A percentile compares a stretch with the other conserved stretches of the same genome.
phyloP scores from a whole-genome alignment of 768 basidiomycete species.

The Exidia glandulosa region DNA sequence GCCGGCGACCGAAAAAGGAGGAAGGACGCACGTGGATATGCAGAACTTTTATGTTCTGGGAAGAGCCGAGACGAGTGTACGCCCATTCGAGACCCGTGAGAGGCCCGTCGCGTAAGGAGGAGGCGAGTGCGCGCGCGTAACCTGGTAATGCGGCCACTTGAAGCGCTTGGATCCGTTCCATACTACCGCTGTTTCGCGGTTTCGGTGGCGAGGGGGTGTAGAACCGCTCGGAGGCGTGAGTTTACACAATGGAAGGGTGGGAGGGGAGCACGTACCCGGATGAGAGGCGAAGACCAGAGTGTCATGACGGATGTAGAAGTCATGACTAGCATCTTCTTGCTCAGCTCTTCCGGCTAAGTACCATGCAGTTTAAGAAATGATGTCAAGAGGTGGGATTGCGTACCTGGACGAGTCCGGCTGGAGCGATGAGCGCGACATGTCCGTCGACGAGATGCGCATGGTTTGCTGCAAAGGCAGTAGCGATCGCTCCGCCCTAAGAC shows the following conservation, averaged over 20 bases:
- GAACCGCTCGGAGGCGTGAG: not conserved
- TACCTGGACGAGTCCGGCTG: conserved; percentile 49
- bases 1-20: not conserved
- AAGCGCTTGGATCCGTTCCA: not conserved
- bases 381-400: not conserved
- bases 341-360: not conserved
- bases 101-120: conserved; percentile 14
- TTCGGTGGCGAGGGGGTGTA: not conserved
- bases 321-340: not conserved
- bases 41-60: conserved; percentile 4
- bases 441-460: conserved; percentile 63
- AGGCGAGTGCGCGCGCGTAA: conserved; percentile 6
- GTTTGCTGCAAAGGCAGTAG: conserved; percentile 55
- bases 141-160: conserved; percentile 8
- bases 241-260: not conserved
- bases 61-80: conserved; percentile 13
- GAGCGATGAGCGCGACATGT: conserved; percentile 56
- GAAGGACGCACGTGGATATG: conserved; percentile 7
- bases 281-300: not conserved
- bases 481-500: conserved; percentile 58
- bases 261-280: not conserved
- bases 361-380: not conserved
- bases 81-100: conserved; percentile 14
- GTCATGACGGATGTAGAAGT: not conserved
- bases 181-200: not conserved